Evolutionary conservation across 306 rosid genomes (phyloP).

Genomic region (Alnus rubra): DNA sequence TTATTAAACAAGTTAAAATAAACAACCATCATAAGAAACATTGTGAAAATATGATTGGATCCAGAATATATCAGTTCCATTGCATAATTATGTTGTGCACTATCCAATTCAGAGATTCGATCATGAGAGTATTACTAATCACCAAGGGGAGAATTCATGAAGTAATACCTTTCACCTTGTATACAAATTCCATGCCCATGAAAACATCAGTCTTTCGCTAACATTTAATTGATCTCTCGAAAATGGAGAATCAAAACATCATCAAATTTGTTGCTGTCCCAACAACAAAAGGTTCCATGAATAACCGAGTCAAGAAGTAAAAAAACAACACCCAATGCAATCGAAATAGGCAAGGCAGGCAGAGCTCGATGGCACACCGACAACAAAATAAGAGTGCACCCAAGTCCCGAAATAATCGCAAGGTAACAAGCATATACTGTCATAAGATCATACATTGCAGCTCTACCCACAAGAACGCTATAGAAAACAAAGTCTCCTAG

Average conservation of each 20-base stretch:
- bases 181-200: conserved; percentile 24
- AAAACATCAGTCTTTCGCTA: conserved; percentile 32
- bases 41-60: neutral
- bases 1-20: neutral
- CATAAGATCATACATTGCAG: conserved; percentile 98
- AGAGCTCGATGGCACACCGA: conserved; percentile 73
- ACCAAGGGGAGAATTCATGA: conserved; percentile 20
- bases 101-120: too few species aligned
- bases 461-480: conserved; percentile 94
- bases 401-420: conserved; percentile 88
- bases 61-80: neutral
- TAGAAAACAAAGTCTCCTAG: conserved; percentile 95
- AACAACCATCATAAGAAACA: neutral
- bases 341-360: conserved; percentile 93
- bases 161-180: conserved; percentile 25
- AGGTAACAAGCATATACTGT: conserved; percentile 96
- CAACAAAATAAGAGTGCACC: conserved; percentile 84
- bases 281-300: conserved; percentile 92
- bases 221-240: conserved; percentile 28
- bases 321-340: conserved; percentile 75
- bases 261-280: conserved; percentile 84
- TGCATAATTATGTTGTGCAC: neutral
- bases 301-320: conserved; percentile 83
- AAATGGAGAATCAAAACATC: conserved; percentile 64
- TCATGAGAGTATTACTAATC: conserved; percentile 21